phyloP scores from a whole-genome alignment of 176 grass and related monocot species.

The Aegilops speltoides region DNA sequence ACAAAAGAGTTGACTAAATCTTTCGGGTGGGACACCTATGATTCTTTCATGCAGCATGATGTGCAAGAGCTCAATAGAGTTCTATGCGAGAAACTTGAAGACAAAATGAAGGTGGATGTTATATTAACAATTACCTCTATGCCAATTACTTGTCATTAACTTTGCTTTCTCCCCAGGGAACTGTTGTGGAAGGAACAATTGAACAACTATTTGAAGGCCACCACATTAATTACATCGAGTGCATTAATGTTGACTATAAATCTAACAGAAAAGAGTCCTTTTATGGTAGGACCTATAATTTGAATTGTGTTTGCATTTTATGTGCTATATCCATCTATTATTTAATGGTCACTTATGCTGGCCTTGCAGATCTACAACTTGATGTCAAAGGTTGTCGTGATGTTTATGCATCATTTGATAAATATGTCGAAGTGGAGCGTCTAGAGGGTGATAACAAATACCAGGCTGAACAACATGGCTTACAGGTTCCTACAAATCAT shows the following conservation, averaged over 20 bases:
- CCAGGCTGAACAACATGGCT: conserved; percentile 86
- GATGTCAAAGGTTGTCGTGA: conserved; percentile 97
- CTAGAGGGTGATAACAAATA: conserved; percentile 99
- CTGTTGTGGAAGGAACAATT: conserved; percentile 95
- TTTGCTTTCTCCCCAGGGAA: conserved; percentile 54
- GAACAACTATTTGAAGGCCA: conserved; percentile 99
- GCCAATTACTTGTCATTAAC: conserved; percentile 20
- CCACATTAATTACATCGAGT: conserved; percentile 98
- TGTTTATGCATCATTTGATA: conserved; percentile 99
- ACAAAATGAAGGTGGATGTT: conserved; percentile 92
- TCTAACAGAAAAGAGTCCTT: conserved; percentile 96
- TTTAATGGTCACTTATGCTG: conserved; percentile 28
- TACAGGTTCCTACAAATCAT: conserved; percentile 61
- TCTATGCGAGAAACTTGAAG: conserved; percentile 98
- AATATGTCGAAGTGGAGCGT: conserved; percentile 96
- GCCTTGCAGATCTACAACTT: conserved; percentile 83
- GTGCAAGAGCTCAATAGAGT: conserved; percentile 99
- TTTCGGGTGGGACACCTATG: conserved; percentile 99
- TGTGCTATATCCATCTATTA: conserved; percentile 19
- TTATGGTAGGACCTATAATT: conserved; percentile 56
- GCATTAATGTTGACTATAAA: conserved; percentile 98
- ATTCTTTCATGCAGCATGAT: conserved; percentile 99
- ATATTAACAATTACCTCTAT: conserved; percentile 8
- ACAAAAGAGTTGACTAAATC: conserved; percentile 99
- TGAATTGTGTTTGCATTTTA: conserved; percentile 12